These are phyloP conservation scores for Volvariella surrecta DNA, from an alignment of 1,284 basidiomycete species.

Conservation along the genomic window DNA sequence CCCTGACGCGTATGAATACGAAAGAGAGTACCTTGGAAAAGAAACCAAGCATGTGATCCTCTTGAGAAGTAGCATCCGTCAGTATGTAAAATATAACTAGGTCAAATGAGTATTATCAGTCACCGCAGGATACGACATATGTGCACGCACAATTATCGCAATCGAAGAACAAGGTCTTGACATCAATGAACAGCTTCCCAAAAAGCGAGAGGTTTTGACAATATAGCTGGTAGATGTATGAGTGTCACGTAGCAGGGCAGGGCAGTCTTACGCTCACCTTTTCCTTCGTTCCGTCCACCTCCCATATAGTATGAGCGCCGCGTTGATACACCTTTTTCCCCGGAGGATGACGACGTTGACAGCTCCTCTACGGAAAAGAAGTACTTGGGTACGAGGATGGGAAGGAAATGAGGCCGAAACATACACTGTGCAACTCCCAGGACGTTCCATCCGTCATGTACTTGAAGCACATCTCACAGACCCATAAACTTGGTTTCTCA, in stretches of 20 bases:
- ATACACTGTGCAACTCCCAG: conserved; percentile 72
- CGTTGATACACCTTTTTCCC: conserved; percentile 88
- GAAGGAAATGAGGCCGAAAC: conserved; percentile 18
- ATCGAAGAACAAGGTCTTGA: conserved; percentile 97
- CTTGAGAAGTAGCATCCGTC: conserved; percentile 76
- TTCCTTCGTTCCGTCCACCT: conserved; percentile 83
- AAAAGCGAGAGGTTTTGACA: conserved; percentile 95
- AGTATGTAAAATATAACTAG: conserved; percentile 89
- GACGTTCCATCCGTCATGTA: conserved; percentile 76
- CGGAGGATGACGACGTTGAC: conserved; percentile 72
- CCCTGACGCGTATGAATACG: conserved; percentile 3
- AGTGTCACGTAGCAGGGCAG: conserved; percentile 4
- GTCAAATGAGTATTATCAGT: conserved; percentile 1
- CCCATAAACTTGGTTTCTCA: conserved; percentile 59
- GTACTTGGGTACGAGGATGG: conserved; percentile 8
- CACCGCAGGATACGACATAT: conserved; percentile 1
- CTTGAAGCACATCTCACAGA: conserved; percentile 94
- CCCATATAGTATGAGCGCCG: conserved; percentile 89
- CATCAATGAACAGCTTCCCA: conserved; percentile 98
- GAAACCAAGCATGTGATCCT: conserved; percentile 84
- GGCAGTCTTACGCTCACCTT: conserved; percentile 45
- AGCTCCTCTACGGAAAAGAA: conserved; percentile 48
- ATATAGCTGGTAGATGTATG: conserved; percentile 57
- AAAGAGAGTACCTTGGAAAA: conserved; percentile 75
- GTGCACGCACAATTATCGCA: conserved; percentile 64